Conservation (phyloP, 2,329 filamentous ascomycete genomes). For the Ophiobolus disseminans region DNA sequence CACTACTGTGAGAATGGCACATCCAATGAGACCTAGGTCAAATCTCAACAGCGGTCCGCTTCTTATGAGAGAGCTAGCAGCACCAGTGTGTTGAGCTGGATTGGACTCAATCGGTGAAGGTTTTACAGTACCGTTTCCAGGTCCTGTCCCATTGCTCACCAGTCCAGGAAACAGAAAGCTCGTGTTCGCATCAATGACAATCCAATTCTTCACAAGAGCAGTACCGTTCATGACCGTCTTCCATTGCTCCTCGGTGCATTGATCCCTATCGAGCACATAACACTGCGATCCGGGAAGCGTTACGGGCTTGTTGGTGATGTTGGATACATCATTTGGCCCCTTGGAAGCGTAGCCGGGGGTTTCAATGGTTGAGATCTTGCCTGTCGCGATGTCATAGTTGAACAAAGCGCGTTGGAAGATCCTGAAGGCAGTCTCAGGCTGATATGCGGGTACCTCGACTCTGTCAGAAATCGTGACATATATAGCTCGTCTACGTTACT, state of each 20-base stretch:
- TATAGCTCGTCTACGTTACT: no score
- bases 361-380: slow-evolving; percentile 50
- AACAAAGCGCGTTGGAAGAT: slow-evolving; percentile 62
- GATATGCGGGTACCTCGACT: slow-evolving; percentile 52
- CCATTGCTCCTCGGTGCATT: slow-evolving; percentile 43
- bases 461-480: background rate
- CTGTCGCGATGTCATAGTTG: slow-evolving; percentile 62
- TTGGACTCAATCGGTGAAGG: no score
- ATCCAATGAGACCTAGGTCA: background rate
- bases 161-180: slow-evolving; percentile 39
- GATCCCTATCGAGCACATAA: slow-evolving; percentile 38
- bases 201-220: slow-evolving; percentile 43
- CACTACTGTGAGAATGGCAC: background rate
- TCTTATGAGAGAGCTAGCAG: background rate
- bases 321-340: slow-evolving; percentile 50
- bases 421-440: slow-evolving; percentile 59
- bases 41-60: background rate
- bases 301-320: slow-evolving; percentile 56
- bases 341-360: slow-evolving; percentile 49
- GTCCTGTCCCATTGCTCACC: slow-evolving; percentile 19
- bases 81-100: background rate
- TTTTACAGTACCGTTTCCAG: background rate
- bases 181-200: slow-evolving; percentile 44
- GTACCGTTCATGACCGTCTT: slow-evolving; percentile 40
- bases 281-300: slow-evolving; percentile 47